phyloP scores from a whole-genome alignment of 768 basidiomycete species.

The Podaxis mareebaensis region DNA sequence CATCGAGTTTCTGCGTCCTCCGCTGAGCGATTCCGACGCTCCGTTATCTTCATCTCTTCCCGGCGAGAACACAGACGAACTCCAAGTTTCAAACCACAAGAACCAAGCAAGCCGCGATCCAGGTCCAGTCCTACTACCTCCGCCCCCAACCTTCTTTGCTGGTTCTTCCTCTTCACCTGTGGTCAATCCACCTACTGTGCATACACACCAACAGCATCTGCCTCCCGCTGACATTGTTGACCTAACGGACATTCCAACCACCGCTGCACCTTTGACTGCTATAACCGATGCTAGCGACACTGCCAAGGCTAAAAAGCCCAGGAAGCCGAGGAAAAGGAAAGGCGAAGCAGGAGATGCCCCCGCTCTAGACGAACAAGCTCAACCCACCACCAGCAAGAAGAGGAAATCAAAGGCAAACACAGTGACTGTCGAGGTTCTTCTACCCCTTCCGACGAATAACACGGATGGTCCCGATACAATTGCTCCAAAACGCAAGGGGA shows the following conservation, averaged over 20 bases:
- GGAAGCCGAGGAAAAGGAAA: conserved; percentile 32
- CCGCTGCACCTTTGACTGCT: conserved; percentile 9
- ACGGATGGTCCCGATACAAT: not conserved
- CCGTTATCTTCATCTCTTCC: conserved; percentile 34
- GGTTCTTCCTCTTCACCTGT: conserved; percentile 37
- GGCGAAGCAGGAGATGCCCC: not conserved
- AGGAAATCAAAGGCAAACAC: not conserved
- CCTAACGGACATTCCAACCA: conserved; percentile 30
- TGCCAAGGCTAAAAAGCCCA: conserved; percentile 24
- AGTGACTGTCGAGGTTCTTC: conserved; percentile 4
- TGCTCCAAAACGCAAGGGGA: not conserved
- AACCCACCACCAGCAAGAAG: not conserved
- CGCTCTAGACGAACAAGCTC: not conserved
- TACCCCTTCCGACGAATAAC: not conserved
- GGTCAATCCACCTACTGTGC: conserved; percentile 21
- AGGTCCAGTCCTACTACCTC: conserved; percentile 19
- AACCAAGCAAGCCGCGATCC: conserved; percentile 10
- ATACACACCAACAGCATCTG: not conserved
- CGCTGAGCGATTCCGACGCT: conserved; percentile 16
- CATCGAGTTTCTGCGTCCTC: conserved; percentile 35
- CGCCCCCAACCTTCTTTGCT: conserved; percentile 49
- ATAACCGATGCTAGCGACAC: not conserved
- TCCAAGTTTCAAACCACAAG: conserved; percentile 19
- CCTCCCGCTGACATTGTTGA: conserved; percentile 25
- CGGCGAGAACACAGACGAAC: conserved; percentile 29